A percentile compares a stretch with the other conserved stretches of the same genome.
Conservation (phyloP, 495 filamentous ascomycete species). For the Penicillium coprophilum region DNA sequence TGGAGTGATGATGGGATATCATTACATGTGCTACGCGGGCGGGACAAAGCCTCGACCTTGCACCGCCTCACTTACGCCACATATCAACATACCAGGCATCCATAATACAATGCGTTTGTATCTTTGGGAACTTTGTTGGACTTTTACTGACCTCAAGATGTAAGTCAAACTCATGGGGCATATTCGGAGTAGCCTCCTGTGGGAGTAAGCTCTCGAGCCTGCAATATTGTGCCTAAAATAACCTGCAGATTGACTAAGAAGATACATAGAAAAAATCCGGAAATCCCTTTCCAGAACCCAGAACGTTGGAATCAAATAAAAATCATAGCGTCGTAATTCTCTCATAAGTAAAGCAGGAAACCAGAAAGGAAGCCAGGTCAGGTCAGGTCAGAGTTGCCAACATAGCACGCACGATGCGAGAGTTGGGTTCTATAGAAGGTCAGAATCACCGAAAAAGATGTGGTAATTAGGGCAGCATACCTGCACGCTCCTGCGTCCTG, state of each 20-base stretch:
- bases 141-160: background rate
- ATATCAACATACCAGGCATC: conserved; percentile 2
- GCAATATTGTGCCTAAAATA: background rate
- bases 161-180: background rate
- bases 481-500: conserved; percentile 74
- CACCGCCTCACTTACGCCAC: conserved; percentile 35
- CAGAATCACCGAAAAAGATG: conserved; percentile 37
- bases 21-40: conserved; percentile 15
- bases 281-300: background rate
- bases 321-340: conserved; percentile 10
- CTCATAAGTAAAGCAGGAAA: conserved; percentile 3
- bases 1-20: conserved; percentile 14
- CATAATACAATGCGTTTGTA: background rate
- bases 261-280: conserved; percentile 10
- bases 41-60: conserved; percentile 20
- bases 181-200: background rate
- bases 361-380: background rate
- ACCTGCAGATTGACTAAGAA: conserved; percentile 6
- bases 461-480: conserved; percentile 67
- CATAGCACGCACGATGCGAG: conserved; percentile 69
- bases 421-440: conserved; percentile 52
- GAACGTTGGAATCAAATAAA: conserved; percentile 1
- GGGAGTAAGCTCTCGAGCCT: background rate
- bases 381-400: conserved; percentile 69
- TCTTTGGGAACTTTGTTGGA: background rate